These are phyloP conservation scores for Juglanconis juglandina DNA, from an alignment of 2,329 filamentous ascomycete genomes.

Conservation along the genomic window DNA sequence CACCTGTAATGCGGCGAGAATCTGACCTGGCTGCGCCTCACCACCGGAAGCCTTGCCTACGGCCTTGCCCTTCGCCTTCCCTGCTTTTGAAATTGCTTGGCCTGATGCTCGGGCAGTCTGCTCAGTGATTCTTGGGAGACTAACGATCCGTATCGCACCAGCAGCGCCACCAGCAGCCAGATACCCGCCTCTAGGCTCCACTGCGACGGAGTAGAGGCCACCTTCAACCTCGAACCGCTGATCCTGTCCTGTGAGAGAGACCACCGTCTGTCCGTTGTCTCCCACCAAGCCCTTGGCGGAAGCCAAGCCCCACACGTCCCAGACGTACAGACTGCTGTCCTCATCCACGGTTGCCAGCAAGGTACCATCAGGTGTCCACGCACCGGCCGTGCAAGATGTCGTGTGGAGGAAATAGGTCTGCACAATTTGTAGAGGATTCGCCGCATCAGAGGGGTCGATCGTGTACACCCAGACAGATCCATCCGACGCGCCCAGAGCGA, in stretches of 20 bases:
- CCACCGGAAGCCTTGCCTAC: slow-evolving; percentile 20
- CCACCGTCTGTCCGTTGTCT: slow-evolving; percentile 60
- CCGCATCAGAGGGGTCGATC: slow-evolving; percentile 63
- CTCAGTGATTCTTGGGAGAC: slow-evolving; percentile 63
- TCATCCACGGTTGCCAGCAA: slow-evolving; percentile 86
- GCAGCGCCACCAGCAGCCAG: slow-evolving; percentile 85
- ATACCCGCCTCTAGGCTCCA: slow-evolving; percentile 75
- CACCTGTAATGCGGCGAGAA: slow-evolving; percentile 78
- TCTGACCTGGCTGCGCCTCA: slow-evolving; percentile 47
- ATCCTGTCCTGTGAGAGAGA: slow-evolving; percentile 75
- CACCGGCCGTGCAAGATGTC: slow-evolving; percentile 78
- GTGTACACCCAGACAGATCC: slow-evolving; percentile 95
- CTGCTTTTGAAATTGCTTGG: slow-evolving; percentile 19
- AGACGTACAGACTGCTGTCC: slow-evolving; percentile 84
- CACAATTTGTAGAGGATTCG: slow-evolving; percentile 69
- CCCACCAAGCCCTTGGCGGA: slow-evolving; percentile 52
- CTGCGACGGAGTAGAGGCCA: slow-evolving; percentile 81
- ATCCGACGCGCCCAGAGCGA: slow-evolving; percentile 85
- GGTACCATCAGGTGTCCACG: slow-evolving; percentile 85
- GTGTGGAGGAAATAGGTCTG: slow-evolving; percentile 93
- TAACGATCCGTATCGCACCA: slow-evolving; percentile 80
- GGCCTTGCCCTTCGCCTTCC: slow-evolving; percentile 23
- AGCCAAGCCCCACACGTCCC: slow-evolving; percentile 82
- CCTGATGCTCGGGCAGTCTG: slow-evolving; percentile 12
- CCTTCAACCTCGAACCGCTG: slow-evolving; percentile 90